Conservation (phyloP, 495 filamentous ascomycete genomes). For the Neurospora sp. region DNA sequence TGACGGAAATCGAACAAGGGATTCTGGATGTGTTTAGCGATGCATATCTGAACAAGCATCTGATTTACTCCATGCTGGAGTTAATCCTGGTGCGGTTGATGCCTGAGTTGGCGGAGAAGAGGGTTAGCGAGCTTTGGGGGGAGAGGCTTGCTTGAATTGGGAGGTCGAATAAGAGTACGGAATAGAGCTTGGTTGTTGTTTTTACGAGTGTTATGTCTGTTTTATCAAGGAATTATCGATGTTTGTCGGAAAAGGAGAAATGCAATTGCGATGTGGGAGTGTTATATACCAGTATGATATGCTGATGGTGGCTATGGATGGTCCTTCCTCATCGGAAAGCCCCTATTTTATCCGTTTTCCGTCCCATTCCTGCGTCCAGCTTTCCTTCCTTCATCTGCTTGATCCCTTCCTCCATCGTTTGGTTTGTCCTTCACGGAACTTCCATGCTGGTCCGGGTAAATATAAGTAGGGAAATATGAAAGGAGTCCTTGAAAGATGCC, state of each 20-base stretch:
- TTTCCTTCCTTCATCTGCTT: constrained; percentile 1
- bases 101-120: constrained; percentile 72
- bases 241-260: background rate
- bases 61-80: constrained; percentile 71
- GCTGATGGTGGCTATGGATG: background rate
- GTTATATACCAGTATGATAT: background rate
- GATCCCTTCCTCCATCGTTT: background rate
- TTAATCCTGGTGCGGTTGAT: constrained; percentile 64
- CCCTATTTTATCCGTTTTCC: constrained; percentile 1
- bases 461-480: background rate
- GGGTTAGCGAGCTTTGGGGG: constrained; percentile 60
- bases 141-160: constrained; percentile 47
- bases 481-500: background rate
- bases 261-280: background rate
- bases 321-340: constrained; percentile 4
- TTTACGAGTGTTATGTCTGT: background rate
- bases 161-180: background rate
- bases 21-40: constrained; percentile 68
- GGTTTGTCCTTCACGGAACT: background rate
- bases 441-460: background rate
- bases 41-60: constrained; percentile 80
- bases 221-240: no score
- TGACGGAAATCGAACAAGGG: constrained; percentile 39
- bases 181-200: background rate
- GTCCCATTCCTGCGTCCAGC: constrained; percentile 6